These are phyloP conservation scores for Cenchrus purpureus DNA, from an alignment of 176 grass and related monocot species.

Conservation along the genomic window DNA sequence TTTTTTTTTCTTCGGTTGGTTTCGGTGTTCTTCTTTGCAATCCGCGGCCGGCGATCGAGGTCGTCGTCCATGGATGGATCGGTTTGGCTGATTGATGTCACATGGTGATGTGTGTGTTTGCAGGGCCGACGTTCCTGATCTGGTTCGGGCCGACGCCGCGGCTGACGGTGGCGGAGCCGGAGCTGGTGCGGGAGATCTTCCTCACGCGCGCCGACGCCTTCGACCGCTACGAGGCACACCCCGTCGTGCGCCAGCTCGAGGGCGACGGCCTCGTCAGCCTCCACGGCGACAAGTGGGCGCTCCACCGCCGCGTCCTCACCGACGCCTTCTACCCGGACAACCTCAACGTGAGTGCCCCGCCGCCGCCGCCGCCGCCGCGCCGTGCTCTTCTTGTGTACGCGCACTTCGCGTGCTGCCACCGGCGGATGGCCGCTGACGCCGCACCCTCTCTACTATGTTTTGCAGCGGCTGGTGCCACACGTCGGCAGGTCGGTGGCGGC, in stretches of 20 bases:
- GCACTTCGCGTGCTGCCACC: too few species aligned
- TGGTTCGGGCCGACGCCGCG: constrained; percentile 93
- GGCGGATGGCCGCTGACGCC: background rate
- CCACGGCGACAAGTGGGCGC: constrained; percentile 81
- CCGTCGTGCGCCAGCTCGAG: constrained; percentile 81
- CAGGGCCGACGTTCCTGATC: constrained; percentile 78
- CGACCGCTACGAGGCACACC: constrained; percentile 89
- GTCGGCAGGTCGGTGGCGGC: constrained; percentile 64
- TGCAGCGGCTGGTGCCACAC: constrained; percentile 76
- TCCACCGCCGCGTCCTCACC: constrained; percentile 71
- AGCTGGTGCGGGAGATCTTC: constrained; percentile 83
- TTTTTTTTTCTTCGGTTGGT: background rate
- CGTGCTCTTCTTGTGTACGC: background rate
- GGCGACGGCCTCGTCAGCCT: constrained; percentile 88
- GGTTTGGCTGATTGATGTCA: background rate
- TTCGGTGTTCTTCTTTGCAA: background rate
- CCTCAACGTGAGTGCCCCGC: constrained; percentile 62
- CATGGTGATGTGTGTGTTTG: background rate
- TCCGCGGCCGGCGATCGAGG: constrained; percentile 4
- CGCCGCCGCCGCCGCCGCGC: background rate
- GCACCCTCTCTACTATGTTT: background rate
- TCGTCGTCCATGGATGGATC: background rate
- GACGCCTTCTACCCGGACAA: constrained; percentile 77
- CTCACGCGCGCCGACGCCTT: constrained; percentile 64
- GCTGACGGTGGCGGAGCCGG: constrained; percentile 73